A percentile compares a stretch with the other conserved stretches of the same genome.
phyloP scores from a whole-genome alignment of 768 basidiomycete genomes.

The Trametes cinnabarina region DNA sequence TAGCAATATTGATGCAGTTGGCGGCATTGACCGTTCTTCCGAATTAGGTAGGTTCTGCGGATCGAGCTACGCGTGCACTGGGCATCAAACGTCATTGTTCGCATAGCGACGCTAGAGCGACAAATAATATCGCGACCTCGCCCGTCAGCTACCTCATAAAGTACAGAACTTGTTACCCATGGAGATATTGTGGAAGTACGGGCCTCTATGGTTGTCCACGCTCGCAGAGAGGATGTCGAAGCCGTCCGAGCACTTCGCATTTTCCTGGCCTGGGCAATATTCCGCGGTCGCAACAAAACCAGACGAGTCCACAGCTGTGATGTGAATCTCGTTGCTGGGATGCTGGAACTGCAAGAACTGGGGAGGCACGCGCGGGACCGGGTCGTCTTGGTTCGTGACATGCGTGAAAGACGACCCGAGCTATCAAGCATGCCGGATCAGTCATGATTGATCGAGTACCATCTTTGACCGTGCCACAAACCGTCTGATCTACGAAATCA shows the following conservation, averaged over 20 bases:
- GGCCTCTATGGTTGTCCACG: slow-evolving; percentile 12
- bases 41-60: too few relatives aligned
- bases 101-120: too few relatives aligned
- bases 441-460: too few relatives aligned
- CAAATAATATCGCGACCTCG: too few relatives aligned
- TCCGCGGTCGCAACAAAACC: slow-evolving; percentile 31
- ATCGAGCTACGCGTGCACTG: too few relatives aligned
- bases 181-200: slow-evolving; percentile 6
- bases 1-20: too few relatives aligned
- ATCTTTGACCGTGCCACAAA: too few relatives aligned
- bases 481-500: too few relatives aligned
- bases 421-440: slow-evolving; percentile 7
- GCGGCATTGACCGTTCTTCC: too few relatives aligned
- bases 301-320: slow-evolving; percentile 28
- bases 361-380: slow-evolving; percentile 41
- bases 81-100: too few relatives aligned
- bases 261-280: slow-evolving; percentile 41
- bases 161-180: slow-evolving; percentile 6
- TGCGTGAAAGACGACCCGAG: slow-evolving; percentile 31
- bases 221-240: slow-evolving; percentile 7
- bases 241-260: slow-evolving; percentile 20
- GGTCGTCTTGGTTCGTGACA: slow-evolving; percentile 43
- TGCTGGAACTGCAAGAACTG: slow-evolving; percentile 43
- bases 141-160: neutral
- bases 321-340: slow-evolving; percentile 46